Conservation (phyloP, 2,329 filamentous ascomycete genomes). For the Fusarium austroafricanum region DNA sequence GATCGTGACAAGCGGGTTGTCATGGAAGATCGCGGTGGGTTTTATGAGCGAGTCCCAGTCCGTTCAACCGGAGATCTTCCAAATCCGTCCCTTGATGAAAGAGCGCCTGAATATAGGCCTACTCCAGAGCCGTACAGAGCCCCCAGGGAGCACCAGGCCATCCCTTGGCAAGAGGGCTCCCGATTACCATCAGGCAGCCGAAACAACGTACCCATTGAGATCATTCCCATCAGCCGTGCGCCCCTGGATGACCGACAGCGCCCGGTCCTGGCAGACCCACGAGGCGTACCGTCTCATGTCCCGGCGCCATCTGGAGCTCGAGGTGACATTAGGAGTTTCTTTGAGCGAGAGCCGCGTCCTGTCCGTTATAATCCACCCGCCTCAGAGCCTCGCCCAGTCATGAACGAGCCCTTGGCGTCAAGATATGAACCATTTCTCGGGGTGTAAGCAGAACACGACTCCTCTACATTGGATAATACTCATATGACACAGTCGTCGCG, state of each 20-base stretch:
- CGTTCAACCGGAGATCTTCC: conserved; percentile 24
- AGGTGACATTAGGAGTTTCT: conserved; percentile 10
- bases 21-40: conserved; percentile 56
- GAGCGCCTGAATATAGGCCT: conserved; percentile 28
- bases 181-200: conserved; percentile 33
- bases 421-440: conserved; percentile 39
- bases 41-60: conserved; percentile 50
- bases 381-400: conserved; percentile 26
- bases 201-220: conserved; percentile 34
- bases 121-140: conserved; percentile 18
- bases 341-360: conserved; percentile 17
- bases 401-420: conserved; percentile 14
- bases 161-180: conserved; percentile 39
- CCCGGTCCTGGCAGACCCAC: conserved; percentile 22
- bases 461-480: conserved; percentile 12
- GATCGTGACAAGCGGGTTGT: conserved; percentile 50
- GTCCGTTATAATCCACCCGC: conserved; percentile 16
- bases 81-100: conserved; percentile 15
- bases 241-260: conserved; percentile 19
- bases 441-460: conserved; percentile 38
- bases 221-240: conserved; percentile 31
- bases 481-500: conserved; percentile 31
- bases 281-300: conserved; percentile 9
- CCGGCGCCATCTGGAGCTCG: conserved; percentile 6
- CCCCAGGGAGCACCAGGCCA: conserved; percentile 32